These are phyloP conservation scores for Austroboletus novae-zelandiae DNA, from an alignment of 1,284 basidiomycete species.

Conservation along the genomic window DNA sequence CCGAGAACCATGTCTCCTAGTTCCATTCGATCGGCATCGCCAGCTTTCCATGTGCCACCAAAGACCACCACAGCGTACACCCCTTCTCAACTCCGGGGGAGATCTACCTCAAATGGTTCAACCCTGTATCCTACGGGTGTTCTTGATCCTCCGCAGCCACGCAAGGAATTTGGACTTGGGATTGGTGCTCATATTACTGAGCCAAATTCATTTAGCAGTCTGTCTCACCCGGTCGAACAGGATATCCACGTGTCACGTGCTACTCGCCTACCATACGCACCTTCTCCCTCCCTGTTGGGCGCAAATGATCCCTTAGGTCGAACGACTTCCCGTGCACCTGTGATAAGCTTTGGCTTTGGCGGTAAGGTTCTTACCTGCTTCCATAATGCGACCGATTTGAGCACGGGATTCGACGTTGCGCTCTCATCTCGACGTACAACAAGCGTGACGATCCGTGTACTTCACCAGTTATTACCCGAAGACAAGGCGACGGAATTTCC, in stretches of 20 bases:
- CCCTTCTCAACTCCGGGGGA: constrained; percentile 31
- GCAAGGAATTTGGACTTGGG: constrained; percentile 31
- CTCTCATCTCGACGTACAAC: constrained; percentile 70
- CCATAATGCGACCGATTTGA: constrained; percentile 66
- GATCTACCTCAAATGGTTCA: constrained; percentile 54
- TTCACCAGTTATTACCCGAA: constrained; percentile 70
- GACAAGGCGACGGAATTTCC: constrained; percentile 65
- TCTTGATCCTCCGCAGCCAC: constrained; percentile 18
- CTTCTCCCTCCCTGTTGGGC: constrained; percentile 74
- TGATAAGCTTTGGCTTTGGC: constrained; percentile 88
- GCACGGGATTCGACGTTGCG: constrained; percentile 75
- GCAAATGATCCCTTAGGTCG: constrained; percentile 83
- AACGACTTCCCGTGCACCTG: constrained; percentile 68
- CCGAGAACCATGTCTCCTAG: constrained; percentile 37
- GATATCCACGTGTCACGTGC: constrained; percentile 44
- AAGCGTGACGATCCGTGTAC: constrained; percentile 63
- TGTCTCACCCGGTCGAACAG: constrained; percentile 27
- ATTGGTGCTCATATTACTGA: constrained; percentile 21
- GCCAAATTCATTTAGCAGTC: constrained; percentile 16
- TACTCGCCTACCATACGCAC: constrained; percentile 59
- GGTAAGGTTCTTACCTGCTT: constrained; percentile 86
- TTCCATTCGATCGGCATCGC: constrained; percentile 32
- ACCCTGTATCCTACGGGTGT: constrained; percentile 38
- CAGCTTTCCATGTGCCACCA: constrained; percentile 24
- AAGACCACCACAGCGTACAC: constrained; percentile 17